phyloP scores from a whole-genome alignment of 306 rosid species.

The Fragaria ananassa region DNA sequence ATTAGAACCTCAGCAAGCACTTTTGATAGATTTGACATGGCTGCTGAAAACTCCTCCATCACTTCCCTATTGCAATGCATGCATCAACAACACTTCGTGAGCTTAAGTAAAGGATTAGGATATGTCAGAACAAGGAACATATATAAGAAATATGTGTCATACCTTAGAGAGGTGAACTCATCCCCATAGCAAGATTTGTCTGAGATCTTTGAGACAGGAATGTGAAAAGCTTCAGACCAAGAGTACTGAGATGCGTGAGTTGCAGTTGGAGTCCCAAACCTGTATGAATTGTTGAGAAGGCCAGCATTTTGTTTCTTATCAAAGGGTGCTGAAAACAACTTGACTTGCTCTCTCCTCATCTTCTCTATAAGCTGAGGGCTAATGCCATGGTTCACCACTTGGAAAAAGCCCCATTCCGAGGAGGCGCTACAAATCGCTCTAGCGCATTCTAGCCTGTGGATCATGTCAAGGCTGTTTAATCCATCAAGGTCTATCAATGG shows the following conservation, averaged over 20 bases:
- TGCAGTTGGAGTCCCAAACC: conserved; percentile 85
- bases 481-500: conserved; percentile 78
- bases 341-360: conserved; percentile 69
- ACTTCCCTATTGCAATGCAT: conserved; percentile 48
- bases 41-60: conserved; percentile 68
- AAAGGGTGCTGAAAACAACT: conserved; percentile 59
- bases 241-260: conserved; percentile 63
- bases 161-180: conserved; percentile 62
- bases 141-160: not conserved
- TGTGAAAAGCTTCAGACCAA: conserved; percentile 96
- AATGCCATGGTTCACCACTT: conserved; percentile 81
- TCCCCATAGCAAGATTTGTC: conserved; percentile 60
- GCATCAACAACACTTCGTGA: conserved; percentile 16
- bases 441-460: conserved; percentile 48
- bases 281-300: conserved; percentile 65
- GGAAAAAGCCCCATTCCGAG: conserved; percentile 87
- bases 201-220: conserved; percentile 76
- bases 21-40: conserved; percentile 65
- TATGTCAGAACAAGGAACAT: no score
- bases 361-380: conserved; percentile 43
- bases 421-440: conserved; percentile 62
- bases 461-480: conserved; percentile 36
- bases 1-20: conserved; percentile 63
- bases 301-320: conserved; percentile 54
- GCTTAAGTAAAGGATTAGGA: not conserved